Percentiles rank a stretch among this genome's conserved stretches.
Evolutionary conservation across 164 flowering plant genomes (phyloP).

Genomic region (Sextonia rubra): DNA sequence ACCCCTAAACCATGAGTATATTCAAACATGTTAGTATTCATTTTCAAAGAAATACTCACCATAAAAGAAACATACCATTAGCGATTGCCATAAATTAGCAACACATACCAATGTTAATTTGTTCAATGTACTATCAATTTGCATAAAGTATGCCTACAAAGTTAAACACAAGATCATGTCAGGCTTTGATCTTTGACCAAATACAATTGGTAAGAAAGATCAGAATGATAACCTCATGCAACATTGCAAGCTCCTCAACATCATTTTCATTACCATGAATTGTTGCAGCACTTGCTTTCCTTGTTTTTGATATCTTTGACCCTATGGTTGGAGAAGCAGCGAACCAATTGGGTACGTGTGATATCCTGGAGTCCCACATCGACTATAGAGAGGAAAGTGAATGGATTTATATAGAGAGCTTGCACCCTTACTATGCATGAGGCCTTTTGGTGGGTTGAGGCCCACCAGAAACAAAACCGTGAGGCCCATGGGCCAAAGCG

Average conservation of each 20-base stretch:
- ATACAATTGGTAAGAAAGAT: background rate
- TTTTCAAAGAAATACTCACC: background rate
- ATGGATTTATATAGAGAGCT: no score
- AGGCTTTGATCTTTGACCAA: background rate
- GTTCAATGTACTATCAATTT: slow-evolving; percentile 90
- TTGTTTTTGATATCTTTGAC: slow-evolving; percentile 77
- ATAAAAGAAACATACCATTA: background rate
- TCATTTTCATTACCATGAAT: slow-evolving; percentile 80
- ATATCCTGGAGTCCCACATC: no score
- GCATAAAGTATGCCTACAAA: slow-evolving; percentile 96
- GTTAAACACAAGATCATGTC: slow-evolving; percentile 10
- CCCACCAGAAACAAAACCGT: no score
- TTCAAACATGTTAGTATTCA: no score
- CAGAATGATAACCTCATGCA: slow-evolving; percentile 60
- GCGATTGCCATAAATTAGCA: background rate
- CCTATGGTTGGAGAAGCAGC: slow-evolving; percentile 69
- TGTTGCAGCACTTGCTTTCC: slow-evolving; percentile 66
- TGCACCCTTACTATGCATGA: no score
- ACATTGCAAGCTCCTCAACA: slow-evolving; percentile 95
- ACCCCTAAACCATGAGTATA: no score
- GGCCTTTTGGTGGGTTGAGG: no score
- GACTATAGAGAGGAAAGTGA: no score
- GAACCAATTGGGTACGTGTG: slow-evolving; percentile 57
- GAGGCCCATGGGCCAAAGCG: no score
- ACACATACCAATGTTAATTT: slow-evolving; percentile 78